A percentile compares a stretch with the other conserved stretches of the same genome.
Evolutionary conservation across 2,329 filamentous ascomycete genomes (phyloP).

Genomic region (Pyricularia pennisetigena): DNA sequence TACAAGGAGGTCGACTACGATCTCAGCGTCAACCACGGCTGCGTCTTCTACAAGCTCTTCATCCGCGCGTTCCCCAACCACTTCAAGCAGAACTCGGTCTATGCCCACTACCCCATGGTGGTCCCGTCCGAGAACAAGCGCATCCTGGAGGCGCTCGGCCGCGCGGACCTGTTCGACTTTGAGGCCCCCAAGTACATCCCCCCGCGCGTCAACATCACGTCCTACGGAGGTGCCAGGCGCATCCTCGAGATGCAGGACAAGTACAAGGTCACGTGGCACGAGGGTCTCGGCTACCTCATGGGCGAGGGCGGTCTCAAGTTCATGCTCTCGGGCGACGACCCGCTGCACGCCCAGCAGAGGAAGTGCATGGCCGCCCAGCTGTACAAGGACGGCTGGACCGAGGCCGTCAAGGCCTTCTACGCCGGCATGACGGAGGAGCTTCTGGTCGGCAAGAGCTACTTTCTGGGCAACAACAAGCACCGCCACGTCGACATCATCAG

Average conservation of each 20-base stretch:
- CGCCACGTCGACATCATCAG: conserved; percentile 63
- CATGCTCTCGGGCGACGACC: conserved; percentile 43
- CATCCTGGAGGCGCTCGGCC: conserved; percentile 58
- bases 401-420: conserved; percentile 58
- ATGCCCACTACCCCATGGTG: conserved; percentile 67
- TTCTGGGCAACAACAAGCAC: conserved; percentile 36
- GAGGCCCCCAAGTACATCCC: conserved; percentile 45
- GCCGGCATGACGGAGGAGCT: conserved; percentile 50
- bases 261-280: conserved; percentile 57
- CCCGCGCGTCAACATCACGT: conserved; percentile 44
- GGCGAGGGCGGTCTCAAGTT: conserved; percentile 41
- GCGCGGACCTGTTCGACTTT: conserved; percentile 61
- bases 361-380: conserved; percentile 46
- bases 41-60: conserved; percentile 78
- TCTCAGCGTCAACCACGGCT: conserved; percentile 64
- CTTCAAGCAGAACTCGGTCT: conserved; percentile 69
- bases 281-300: conserved; percentile 53
- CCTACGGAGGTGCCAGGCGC: conserved; percentile 50
- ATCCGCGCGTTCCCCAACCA: conserved; percentile 70
- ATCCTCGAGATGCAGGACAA: conserved; percentile 50
- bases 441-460: conserved; percentile 54
- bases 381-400: conserved; percentile 51
- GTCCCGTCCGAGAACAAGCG: conserved; percentile 62
- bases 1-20: conserved; percentile 68
- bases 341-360: conserved; percentile 37